Evolutionary conservation across 1,139 yeast species (phyloP), one percentile per base, ranked within the genome.

Genomic region (Nakaseomyces sp.): DNA sequence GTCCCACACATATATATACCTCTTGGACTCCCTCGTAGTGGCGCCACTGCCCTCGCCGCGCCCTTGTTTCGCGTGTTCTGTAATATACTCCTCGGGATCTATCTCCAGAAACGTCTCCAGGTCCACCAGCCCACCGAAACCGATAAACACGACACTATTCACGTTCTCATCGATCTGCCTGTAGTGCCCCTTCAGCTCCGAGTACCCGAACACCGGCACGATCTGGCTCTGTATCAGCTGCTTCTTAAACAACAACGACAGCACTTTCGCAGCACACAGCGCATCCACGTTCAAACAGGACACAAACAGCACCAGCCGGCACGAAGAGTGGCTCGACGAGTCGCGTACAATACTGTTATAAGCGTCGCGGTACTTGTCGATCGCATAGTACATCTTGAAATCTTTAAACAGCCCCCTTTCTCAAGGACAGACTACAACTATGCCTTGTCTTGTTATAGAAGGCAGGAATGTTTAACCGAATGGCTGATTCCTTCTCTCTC

Each of bases 61-160:
- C 32, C 10, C 25, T 22, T 10, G 18, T 15, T 29, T 29, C n/a
- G 45, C 50, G 13, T 50, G 47, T 15, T 52, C 56, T 3, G 50
- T 40, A 18, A 70, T 43, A 46, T 65, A 73, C 3, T 74, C 73
- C 26, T 72, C 73, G 0, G 75, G 72, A 45, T 79, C 78, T 8
- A 85, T 73, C 24, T 80, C 89, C 42, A 91, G 70, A 58, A 85
- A 86, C 31, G 77, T 73, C 58, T 86, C 94, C 31, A 93, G 60
- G 63, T 93, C 97, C 25, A 89, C 76, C 74, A 85, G 79, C 13
- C 95, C 95, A n/a, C 98, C 98, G 66, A 96, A 91, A 0, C 98
- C 98, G 2, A 93, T 67, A 39, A 89, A 69, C 4, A 93, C 64
- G 10, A 91, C 82, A 56, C 83, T 88, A 12, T 78, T 67, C n/a